A percentile compares a stretch with the other conserved stretches of the same genome.
phyloP scores from a whole-genome alignment of 1,284 basidiomycete genomes.

The Cutaneotrichosporon sp. region DNA sequence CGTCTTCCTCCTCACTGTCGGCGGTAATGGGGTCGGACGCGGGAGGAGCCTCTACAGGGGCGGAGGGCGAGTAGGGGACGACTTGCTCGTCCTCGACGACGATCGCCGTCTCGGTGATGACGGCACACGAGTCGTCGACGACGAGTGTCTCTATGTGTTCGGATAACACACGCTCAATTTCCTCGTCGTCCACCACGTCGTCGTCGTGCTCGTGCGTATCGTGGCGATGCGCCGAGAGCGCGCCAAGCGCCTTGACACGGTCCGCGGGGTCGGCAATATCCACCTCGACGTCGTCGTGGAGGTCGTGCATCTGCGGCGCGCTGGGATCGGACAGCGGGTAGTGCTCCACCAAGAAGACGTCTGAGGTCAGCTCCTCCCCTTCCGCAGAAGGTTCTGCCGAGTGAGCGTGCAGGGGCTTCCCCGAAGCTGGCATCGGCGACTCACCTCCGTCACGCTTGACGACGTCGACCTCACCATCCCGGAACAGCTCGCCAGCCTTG shows the following conservation, averaged over 20 bases:
- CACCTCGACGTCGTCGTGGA: conserved; percentile 36
- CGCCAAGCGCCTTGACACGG: neutral
- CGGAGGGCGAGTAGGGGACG: conserved; percentile 3
- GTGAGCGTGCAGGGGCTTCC: too few relatives aligned
- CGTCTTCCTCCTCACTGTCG: neutral
- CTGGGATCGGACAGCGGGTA: conserved; percentile 36
- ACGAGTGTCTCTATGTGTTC: neutral
- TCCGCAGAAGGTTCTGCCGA: neutral
- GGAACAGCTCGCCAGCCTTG: conserved; percentile 53
- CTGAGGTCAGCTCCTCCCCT: conserved; percentile 4
- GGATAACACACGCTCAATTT: neutral
- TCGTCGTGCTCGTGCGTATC: neutral
- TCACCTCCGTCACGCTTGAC: conserved; percentile 38
- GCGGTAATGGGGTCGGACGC: neutral
- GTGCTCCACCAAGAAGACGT: conserved; percentile 29
- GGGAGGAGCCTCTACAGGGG: neutral
- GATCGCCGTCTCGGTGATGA: neutral
- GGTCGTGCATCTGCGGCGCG: conserved; percentile 40
- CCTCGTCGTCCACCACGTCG: conserved; percentile 1
- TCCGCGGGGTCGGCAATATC: conserved; percentile 1
- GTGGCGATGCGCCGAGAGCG: neutral
- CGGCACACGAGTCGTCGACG: neutral
- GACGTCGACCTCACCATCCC: conserved; percentile 49
- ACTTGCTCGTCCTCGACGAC: conserved; percentile 2
- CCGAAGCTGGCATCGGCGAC: conserved; percentile 4